These are phyloP conservation scores for Coemansia sp. DNA, from an alignment of 192 early-diverging fungal genomes.

Conservation along the genomic window DNA sequence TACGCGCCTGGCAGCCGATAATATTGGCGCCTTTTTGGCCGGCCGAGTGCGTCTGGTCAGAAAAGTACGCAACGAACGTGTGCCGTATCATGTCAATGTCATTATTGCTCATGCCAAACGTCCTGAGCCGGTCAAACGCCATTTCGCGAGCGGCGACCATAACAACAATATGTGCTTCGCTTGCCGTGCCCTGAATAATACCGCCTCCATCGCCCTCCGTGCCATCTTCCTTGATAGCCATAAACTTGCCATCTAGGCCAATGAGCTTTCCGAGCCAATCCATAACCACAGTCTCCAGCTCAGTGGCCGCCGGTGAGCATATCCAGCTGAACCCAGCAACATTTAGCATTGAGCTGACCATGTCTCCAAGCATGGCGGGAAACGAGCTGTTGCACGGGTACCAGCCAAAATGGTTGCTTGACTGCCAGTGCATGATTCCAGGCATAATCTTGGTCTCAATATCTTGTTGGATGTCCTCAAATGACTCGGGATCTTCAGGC, in stretches of 20 bases:
- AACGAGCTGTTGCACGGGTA: conserved; percentile 59
- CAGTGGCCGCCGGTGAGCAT: conserved; percentile 59
- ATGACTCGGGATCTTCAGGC: conserved; percentile 55
- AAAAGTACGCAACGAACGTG: conserved; percentile 61
- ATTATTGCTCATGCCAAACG: conserved; percentile 28
- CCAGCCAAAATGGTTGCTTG: conserved; percentile 63
- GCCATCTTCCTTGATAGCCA: conserved; percentile 45
- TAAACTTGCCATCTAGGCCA: conserved; percentile 57
- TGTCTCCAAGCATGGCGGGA: conserved; percentile 61
- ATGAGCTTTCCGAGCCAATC: conserved; percentile 68
- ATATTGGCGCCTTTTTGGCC: conserved; percentile 57
- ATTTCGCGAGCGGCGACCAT: conserved; percentile 61
- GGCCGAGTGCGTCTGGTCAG: conserved; percentile 62
- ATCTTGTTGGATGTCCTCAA: conserved; percentile 50
- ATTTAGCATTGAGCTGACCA: conserved; percentile 62
- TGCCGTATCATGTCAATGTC: conserved; percentile 16
- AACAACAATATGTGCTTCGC: conserved; percentile 58
- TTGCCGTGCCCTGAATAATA: conserved; percentile 64
- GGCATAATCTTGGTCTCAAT: conserved; percentile 62
- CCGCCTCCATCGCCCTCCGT: conserved; percentile 61
- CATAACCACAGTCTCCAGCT: conserved; percentile 61
- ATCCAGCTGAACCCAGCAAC: conserved; percentile 58
- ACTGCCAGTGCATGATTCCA: conserved; percentile 72
- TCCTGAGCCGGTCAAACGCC: conserved; percentile 33
- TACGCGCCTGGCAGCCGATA: conserved; percentile 33